Evolutionary conservation across 1,284 basidiomycete genomes (phyloP), one percentile per base, ranked within the genome.

Genomic region (Ganoderma multipileum): DNA sequence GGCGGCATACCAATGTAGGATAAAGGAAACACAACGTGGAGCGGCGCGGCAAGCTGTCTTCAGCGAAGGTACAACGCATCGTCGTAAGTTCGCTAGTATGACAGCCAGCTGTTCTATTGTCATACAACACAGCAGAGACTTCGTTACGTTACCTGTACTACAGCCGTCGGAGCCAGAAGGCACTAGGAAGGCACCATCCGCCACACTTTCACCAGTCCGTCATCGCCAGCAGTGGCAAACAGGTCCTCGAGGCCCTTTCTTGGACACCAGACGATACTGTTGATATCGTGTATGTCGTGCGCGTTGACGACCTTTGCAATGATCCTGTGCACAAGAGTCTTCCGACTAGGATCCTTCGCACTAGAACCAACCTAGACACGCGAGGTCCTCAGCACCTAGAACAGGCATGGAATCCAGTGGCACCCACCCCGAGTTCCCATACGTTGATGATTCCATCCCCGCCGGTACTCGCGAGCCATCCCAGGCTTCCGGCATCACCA

Each of bases 211-310:
- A 91, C 84, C 30, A 82, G 77, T 5, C 93, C 92, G 76, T 96
- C 95, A 72, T 97, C 95, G 1, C 92, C 95, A 0, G 91, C 87
- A 7, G 90, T 94, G 0, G 92, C 93, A 4, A 96, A 81, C 3
- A 95, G 68, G 72, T 91, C 83, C 71, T 89, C 85, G 68, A 83
- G 83, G 1, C 89, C 91, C 16, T 79, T 73, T 36, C 89, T 81
- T 2, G 90, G 87, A 79, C 93, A 95, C 94, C 94, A 97, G 1
- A 85, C 82, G 16, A 95, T 85, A 44, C 87, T 84, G 78, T 97
- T 96, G 52, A 95, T 85, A 75, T 97, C 95, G 72, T 87, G 84
- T 0, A 92, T 88, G 5, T 86, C 92, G 73, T 97, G 95, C 0
- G 92, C 87, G 26, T 83, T 83, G 8, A 84, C 78, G 9, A 92